These are phyloP conservation scores for Chaetomiaceae sp. DNA, from an alignment of 2,329 filamentous ascomycete genomes.

Conservation along the genomic window DNA sequence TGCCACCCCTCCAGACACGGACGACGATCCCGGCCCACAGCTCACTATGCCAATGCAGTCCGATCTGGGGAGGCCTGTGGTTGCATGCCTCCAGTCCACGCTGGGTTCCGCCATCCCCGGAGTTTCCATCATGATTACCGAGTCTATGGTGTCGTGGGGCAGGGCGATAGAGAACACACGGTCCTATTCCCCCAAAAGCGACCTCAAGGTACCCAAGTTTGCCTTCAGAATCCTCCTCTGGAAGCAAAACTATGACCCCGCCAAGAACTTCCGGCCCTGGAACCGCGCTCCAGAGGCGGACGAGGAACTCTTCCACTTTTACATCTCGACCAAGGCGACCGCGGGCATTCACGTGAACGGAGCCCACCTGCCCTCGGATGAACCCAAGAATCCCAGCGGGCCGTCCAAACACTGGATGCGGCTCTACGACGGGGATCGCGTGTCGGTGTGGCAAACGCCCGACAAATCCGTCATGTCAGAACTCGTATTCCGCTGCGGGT, in stretches of 20 bases:
- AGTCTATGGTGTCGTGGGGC: slow-evolving; percentile 72
- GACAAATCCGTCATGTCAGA: slow-evolving; percentile 36
- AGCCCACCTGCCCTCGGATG: slow-evolving; percentile 55
- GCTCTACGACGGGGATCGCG: slow-evolving; percentile 70
- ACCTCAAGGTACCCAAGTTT: slow-evolving; percentile 73
- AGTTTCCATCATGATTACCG: slow-evolving; percentile 61
- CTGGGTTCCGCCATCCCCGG: slow-evolving; percentile 60
- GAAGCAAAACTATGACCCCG: slow-evolving; percentile 61
- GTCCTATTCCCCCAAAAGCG: slow-evolving; percentile 56
- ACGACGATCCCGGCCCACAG: slow-evolving; percentile 34
- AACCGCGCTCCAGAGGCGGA: slow-evolving; percentile 45
- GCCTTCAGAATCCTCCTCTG: slow-evolving; percentile 76
- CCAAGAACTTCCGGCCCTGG: slow-evolving; percentile 50
- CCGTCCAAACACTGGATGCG: slow-evolving; percentile 61
- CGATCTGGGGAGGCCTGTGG: slow-evolving; percentile 38
- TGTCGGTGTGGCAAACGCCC: slow-evolving; percentile 63
- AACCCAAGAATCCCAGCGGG: slow-evolving; percentile 49
- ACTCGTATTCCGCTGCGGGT: slow-evolving; percentile 51
- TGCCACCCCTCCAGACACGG: slow-evolving; percentile 34
- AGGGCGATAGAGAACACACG: slow-evolving; percentile 65
- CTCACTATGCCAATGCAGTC: slow-evolving; percentile 35
- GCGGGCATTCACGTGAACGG: slow-evolving; percentile 74
- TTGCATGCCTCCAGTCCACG: slow-evolving; percentile 65
- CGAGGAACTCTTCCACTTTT: slow-evolving; percentile 60
- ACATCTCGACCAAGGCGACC: slow-evolving; percentile 74